Evolutionary conservation across 139 green algal species (phyloP), one percentile per base, ranked within the genome.

Genomic region (Chlorella sp.): DNA sequence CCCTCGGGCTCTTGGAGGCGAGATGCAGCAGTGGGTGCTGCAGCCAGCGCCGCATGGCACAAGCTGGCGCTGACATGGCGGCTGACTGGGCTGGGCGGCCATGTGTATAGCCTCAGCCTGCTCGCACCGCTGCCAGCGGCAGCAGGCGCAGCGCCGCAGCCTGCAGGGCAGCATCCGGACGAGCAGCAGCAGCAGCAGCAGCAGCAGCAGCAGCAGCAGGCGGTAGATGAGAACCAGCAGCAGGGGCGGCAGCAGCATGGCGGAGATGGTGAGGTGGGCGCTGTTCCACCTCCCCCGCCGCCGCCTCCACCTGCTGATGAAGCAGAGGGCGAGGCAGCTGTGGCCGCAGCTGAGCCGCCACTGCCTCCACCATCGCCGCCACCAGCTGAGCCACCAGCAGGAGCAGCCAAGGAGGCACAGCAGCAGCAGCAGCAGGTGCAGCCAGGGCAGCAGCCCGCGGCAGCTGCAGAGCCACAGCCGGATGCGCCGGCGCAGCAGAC

Each of bases 11-110:
- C 76, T 0, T 83, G 78, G 78, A 63, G 78, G 28, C 63, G 63
- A 0, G 78, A 82, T 2, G 25, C 76, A 6, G 76, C 57, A 2
- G 76, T 39, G 13, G 39, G 57, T 25, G 38, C 36, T 16, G 57
- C 76, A 16, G 36, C 25, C 18, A 39, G 57, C 16, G 60, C 76
- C n/a, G 76, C 76, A 28, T 82, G 78, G 63, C 64, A 28, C 63
- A 16, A 36, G 39, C 63, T 65, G 26, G 28, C 30, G 80, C 67
- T 79, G 47, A 28, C 25, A 4, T 85, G 80, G 80, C 32, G 80
- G 23, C 26, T 85, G 47, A 79, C 67, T 2, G 80, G 80, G 20
- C 65, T 85, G 44, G 80, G 80, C 21, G 80, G 67, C 18, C 47
- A 69, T 25, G 80, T 34, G 0, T 85, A 85, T 20, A 20, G 20